Evolutionary conservation across 2,329 filamentous ascomycete genomes (phyloP), one percentile per base, ranked within the genome.

Genomic region (Ilyonectria destructans): DNA sequence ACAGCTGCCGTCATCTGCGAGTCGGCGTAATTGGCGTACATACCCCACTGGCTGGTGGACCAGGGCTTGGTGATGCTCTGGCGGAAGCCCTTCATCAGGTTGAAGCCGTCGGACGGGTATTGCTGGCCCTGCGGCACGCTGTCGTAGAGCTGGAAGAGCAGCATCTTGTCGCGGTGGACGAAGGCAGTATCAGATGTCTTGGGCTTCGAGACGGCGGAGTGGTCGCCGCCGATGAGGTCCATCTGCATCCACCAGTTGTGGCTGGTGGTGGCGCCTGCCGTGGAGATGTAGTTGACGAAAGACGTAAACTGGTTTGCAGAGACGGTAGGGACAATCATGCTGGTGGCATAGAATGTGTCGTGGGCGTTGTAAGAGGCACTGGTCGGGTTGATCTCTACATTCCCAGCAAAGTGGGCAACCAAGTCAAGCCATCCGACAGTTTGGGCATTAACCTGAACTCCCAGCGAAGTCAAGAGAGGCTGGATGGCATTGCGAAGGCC

Each of bases 111-210:
- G 3, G 69, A 55, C 0, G 82, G 81, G 58, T 82, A 84, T 9
- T 68, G 55, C 1, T 56, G 29, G 4, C 64, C 70, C 12, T 67
- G 56, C 0, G 70, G 52, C 2, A 77, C 78, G 2, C 82, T 77
- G 73, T 88, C 85, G 63, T 84, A 83, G 59, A 87, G 82, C 72
- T 89, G 85, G 63, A 85, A 86, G 6, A 89, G 83, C 1, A 87
- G 82, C 13, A 88, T 82, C 68, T 84, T 81, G 59, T 83, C 79
- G 12, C 81, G 82, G 69, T 84, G 82, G 0, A 80, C 75, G 67
- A 82, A 85, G 2, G 83, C 78, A 0, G 81, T 80, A 7, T 75
- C 74, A 8, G 74, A 52, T 6, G 70, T 62, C 10, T 77, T 64
- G 5, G 80, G 68, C 43, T 78, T 74, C 0, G 81, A 73, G 19